A percentile compares a stretch with the other conserved stretches of the same genome.
phyloP scores from a whole-genome alignment of 495 filamentous ascomycete species.

The Chaetomium tenue region DNA sequence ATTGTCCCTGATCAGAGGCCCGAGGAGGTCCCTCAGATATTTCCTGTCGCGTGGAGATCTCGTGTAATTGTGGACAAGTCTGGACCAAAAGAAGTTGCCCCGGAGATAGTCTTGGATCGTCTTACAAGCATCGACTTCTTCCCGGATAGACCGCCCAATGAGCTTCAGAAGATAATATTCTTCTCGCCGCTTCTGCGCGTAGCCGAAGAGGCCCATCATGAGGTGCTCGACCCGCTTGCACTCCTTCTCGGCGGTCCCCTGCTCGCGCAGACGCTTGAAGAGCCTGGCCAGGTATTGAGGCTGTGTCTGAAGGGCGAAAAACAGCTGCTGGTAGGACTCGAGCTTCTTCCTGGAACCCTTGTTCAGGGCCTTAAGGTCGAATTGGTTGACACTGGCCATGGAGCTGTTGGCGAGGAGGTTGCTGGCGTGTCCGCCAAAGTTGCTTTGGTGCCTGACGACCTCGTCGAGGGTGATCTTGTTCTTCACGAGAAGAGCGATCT shows the following conservation, averaged over 20 bases:
- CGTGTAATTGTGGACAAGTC: conserved; percentile 80
- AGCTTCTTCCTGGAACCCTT: conserved; percentile 92
- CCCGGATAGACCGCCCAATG: conserved; percentile 74
- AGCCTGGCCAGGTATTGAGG: conserved; percentile 88
- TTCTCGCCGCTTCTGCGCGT: conserved; percentile 92
- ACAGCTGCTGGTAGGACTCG: conserved; percentile 95
- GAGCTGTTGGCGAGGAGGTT: conserved; percentile 81
- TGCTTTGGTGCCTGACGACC: conserved; percentile 94
- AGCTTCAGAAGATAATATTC: conserved; percentile 96
- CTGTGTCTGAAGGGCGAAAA: conserved; percentile 96
- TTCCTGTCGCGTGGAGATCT: conserved; percentile 91
- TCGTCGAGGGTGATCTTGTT: conserved; percentile 99
- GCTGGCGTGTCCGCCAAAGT: conserved; percentile 89
- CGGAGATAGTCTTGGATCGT: conserved; percentile 82
- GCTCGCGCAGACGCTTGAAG: conserved; percentile 78
- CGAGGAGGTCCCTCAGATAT: conserved; percentile 81
- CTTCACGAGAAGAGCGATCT: conserved; percentile 96
- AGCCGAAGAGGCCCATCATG: conserved; percentile 96
- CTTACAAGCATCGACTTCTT: conserved; percentile 75
- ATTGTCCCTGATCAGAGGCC: conserved; percentile 77
- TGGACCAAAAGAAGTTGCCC: conserved; percentile 89
- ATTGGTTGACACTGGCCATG: conserved; percentile 85
- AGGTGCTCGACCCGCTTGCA: conserved; percentile 86
- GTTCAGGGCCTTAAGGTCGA: conserved; percentile 95
- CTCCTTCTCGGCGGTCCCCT: conserved; percentile 86